Evolutionary conservation across 148 eudicot species (phyloP).

Genomic region (Rhododendron molle): DNA sequence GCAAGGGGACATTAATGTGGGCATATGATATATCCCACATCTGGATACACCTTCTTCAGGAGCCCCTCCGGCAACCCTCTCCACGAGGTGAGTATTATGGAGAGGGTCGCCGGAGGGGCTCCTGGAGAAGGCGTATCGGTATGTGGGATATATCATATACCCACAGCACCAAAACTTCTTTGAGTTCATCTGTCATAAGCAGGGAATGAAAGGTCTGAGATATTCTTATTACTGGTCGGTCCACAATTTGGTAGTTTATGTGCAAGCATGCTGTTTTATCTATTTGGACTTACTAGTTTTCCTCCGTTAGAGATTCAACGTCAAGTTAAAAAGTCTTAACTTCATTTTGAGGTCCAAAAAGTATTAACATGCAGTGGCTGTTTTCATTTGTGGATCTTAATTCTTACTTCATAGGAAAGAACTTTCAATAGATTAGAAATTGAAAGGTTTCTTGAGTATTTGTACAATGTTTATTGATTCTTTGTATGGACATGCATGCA

Average conservation of each 20-base stretch:
- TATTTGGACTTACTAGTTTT: not conserved
- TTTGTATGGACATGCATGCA: constrained; percentile 18
- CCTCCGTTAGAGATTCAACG: not conserved
- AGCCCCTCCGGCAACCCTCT: no score
- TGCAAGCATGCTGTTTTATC: not conserved
- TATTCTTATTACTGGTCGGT: not conserved
- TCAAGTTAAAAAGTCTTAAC: not conserved
- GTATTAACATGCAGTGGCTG: not conserved
- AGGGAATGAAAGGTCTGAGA: not conserved
- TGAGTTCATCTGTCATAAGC: not conserved
- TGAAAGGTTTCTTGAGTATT: not conserved
- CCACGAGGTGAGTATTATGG: no score
- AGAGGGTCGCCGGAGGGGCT: no score
- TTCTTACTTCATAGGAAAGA: not conserved
- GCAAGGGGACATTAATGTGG: no score
- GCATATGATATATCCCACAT: no score
- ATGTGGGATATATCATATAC: no score
- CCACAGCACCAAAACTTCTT: not conserved
- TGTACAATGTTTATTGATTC: not conserved
- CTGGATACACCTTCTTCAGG: no score
- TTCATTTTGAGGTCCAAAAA: not conserved
- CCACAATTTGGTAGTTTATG: not conserved
- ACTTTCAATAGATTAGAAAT: not conserved
- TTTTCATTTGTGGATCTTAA: not conserved
- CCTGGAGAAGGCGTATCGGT: no score